A percentile compares a stretch with the other conserved stretches of the same genome.
Conservation (phyloP, 345 rosid genomes). For the Abelmoschus esculentus region DNA sequence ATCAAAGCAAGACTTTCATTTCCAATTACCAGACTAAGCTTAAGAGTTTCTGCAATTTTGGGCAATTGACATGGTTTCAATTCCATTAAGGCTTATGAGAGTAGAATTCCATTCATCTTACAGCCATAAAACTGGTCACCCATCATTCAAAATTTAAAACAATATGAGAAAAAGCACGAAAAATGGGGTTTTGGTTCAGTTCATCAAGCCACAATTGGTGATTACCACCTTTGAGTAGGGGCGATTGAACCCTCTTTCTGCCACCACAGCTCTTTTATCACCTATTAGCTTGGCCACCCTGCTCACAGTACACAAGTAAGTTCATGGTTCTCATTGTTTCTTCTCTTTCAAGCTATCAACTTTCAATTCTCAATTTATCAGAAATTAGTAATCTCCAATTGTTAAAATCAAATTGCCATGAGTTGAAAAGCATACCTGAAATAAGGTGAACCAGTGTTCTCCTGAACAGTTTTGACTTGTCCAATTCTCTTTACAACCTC, state of each 20-base stretch:
- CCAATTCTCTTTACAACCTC: conserved; percentile 59
- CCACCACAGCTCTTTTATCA: conserved; percentile 85
- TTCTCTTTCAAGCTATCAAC: neutral
- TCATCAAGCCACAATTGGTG: conserved; percentile 65
- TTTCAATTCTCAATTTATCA: neutral
- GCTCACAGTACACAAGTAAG: conserved; percentile 10
- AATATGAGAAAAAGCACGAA: neutral
- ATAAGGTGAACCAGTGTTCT: conserved; percentile 76
- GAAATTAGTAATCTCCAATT: neutral
- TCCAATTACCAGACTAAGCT: neutral
- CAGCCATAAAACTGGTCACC: conserved; percentile 5
- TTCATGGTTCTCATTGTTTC: neutral
- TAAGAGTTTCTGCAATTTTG: neutral
- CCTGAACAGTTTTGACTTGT: conserved; percentile 66
- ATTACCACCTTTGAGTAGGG: conserved; percentile 73
- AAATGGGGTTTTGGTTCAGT: conserved; percentile 15
- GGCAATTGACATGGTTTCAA: neutral
- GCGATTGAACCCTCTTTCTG: conserved; percentile 85
- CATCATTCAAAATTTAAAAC: conserved; percentile 6
- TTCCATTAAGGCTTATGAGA: conserved; percentile 8
- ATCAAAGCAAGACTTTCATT: neutral
- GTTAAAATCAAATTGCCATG: neutral
- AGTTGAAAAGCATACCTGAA: conserved; percentile 47
- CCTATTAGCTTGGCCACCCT: conserved; percentile 86
- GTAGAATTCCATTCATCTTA: conserved; percentile 2